These are phyloP conservation scores for Fraxinus sp. DNA, from an alignment of 305 asterid species.

Conservation along the genomic window DNA sequence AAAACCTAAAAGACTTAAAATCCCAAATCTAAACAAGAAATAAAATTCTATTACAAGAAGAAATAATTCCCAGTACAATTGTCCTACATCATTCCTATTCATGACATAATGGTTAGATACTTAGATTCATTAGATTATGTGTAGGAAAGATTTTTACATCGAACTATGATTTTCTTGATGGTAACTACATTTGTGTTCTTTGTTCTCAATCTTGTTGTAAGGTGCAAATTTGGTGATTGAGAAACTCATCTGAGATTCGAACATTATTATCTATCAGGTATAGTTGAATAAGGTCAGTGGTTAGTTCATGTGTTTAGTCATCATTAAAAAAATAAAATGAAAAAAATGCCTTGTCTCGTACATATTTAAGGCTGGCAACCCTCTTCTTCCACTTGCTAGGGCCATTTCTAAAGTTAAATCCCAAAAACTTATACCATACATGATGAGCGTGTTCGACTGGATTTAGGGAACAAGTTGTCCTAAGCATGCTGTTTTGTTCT, in stretches of 20 bases:
- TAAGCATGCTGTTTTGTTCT: slow-evolving; percentile 7
- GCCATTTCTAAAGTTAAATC: slow-evolving; percentile 1
- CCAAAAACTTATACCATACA: background rate
- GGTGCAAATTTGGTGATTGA: background rate
- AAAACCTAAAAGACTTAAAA: background rate
- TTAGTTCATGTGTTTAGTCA: background rate
- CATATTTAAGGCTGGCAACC: background rate
- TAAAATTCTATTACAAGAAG: background rate
- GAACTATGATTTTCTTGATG: background rate
- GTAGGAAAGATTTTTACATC: background rate
- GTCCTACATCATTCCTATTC: background rate
- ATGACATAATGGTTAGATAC: background rate
- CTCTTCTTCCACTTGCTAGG: slow-evolving; percentile 6
- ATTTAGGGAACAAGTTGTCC: slow-evolving; percentile 3
- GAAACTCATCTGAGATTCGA: background rate
- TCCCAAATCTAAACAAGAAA: background rate
- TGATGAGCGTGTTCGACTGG: slow-evolving; percentile 11
- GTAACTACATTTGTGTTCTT: background rate
- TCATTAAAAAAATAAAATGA: background rate
- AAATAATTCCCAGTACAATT: background rate
- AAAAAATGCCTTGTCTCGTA: background rate
- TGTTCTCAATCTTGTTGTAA: background rate
- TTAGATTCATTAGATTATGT: background rate
- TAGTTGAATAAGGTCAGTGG: background rate
- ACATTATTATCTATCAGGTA: background rate